phyloP scores from a whole-genome alignment of 2,329 filamentous ascomycete genomes.

The Fusarium brachygibbosum region DNA sequence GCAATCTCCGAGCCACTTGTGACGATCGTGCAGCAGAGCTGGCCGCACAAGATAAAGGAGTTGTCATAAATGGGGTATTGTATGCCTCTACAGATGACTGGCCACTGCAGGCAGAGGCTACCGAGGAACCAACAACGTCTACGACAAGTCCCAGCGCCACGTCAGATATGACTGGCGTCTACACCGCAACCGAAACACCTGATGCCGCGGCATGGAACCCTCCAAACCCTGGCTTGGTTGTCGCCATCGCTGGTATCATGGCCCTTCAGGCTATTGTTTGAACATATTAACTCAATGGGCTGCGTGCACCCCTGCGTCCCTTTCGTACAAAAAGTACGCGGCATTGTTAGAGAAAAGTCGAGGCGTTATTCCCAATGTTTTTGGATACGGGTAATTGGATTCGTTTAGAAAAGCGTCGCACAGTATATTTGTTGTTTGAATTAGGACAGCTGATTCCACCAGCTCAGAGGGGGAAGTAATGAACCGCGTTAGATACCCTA shows the following conservation, averaged over 20 bases:
- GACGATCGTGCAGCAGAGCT: constrained; percentile 63
- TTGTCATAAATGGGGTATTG: constrained; percentile 72
- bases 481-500: constrained; percentile 24
- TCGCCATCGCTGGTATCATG: constrained; percentile 33
- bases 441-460: background rate
- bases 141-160: constrained; percentile 39
- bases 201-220: constrained; percentile 37
- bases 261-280: constrained; percentile 8
- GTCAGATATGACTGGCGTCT: constrained; percentile 50
- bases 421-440: constrained; percentile 8
- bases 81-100: constrained; percentile 60
- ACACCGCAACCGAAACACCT: constrained; percentile 55
- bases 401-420: constrained; percentile 19
- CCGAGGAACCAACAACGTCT: constrained; percentile 42
- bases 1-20: constrained; percentile 64
- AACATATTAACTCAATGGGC: background rate
- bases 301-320: background rate
- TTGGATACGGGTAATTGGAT: constrained; percentile 1
- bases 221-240: constrained; percentile 17
- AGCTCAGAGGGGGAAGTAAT: constrained; percentile 10
- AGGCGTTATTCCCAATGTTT: constrained; percentile 1
- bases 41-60: constrained; percentile 65
- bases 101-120: constrained; percentile 53
- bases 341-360: constrained; percentile 2
- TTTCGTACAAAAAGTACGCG: background rate